Base-by-base conservation (phyloP, 352 stramenopile species). In the Phytopythium cucurbitacearum region DNA sequence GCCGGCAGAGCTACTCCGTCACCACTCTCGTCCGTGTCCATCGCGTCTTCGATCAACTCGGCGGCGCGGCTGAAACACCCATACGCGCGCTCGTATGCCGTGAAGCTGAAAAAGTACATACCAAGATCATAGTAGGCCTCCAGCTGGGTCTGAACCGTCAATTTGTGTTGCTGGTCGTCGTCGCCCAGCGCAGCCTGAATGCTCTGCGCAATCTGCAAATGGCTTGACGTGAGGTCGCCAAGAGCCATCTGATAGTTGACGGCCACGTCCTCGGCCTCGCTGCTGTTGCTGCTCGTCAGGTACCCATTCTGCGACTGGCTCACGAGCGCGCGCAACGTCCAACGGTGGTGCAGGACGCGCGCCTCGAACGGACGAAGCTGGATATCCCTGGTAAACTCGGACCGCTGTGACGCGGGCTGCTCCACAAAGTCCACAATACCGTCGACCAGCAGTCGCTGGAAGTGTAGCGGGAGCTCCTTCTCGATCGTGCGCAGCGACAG, bases 361-460 rank as follows among this genome's bases (percentile, higher is more conserved):
- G 80, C 80, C 21, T 89, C 74, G 12, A 70, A 74, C 4, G 76
- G 60, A 9, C 64, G 56, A 9, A 87, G 50, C 7, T 51, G n/a
- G 7, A 77, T 53, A 40, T 76, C 66, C 13, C 50, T 57, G 1
- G 64, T 64, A 38, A 74, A 80, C 36, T 62, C 48, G 41, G 40
- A 74, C 32, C 53, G 74, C 13, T 51, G 55, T 37, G 56, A 62
- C 33, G 60, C 41, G 10, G 62, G 64, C 34, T 75, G 69, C 47
- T 90, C 76, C 1, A 76, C 76, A 40, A 89, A 80, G 42, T 91
- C 75, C 43, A 93, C 76, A 32, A 93, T 75, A n/a, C 80, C 84
- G 59, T 94, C 84, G 10, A 94, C 53, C 4, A 94, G 66, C 36
- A 90, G 59, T n/a, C 80, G 79, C 64, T 94, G 84, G 52, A 91